Percentiles rank a stretch among this genome's conserved stretches.
Conservation (phyloP, 257 asterid genomes). For the Nyctanthes arbortristis region DNA sequence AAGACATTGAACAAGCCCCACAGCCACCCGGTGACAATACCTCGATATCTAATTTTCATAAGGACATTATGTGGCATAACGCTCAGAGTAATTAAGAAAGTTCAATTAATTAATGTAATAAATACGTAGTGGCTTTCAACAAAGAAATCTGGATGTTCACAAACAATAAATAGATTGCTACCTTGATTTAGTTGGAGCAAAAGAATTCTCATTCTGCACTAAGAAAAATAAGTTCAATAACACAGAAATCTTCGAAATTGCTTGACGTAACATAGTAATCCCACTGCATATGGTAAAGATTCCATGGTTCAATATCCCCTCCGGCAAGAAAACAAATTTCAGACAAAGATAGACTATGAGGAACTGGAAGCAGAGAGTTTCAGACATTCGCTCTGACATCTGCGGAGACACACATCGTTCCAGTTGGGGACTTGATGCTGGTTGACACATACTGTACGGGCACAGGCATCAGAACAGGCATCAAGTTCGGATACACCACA, state of each 20-base stretch:
- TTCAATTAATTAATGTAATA: neutral
- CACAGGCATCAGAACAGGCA: conserved; percentile 97
- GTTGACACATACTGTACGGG: conserved; percentile 86
- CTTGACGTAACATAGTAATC: neutral
- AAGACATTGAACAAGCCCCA: neutral
- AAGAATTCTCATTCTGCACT: neutral
- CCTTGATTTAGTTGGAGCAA: neutral
- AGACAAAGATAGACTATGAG: conserved; percentile 18
- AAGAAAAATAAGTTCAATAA: neutral
- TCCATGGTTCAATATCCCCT: neutral
- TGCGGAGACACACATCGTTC: conserved; percentile 89
- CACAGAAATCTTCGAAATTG: neutral
- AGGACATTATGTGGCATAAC: no score
- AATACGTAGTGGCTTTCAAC: neutral
- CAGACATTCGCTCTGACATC: conserved; percentile 96
- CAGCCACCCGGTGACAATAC: no score
- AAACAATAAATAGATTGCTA: neutral
- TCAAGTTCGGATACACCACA: conserved; percentile 97
- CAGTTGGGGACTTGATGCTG: conserved; percentile 97
- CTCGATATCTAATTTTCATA: no score
- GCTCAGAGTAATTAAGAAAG: neutral
- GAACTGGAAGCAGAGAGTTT: conserved; percentile 61
- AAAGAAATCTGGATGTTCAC: neutral
- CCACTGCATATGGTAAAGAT: neutral
- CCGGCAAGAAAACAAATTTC: neutral